Percentiles rank a stretch among this genome's conserved stretches.
phyloP scores from a whole-genome alignment of 352 stramenopile genomes.

The Globisporangium paddicum region DNA sequence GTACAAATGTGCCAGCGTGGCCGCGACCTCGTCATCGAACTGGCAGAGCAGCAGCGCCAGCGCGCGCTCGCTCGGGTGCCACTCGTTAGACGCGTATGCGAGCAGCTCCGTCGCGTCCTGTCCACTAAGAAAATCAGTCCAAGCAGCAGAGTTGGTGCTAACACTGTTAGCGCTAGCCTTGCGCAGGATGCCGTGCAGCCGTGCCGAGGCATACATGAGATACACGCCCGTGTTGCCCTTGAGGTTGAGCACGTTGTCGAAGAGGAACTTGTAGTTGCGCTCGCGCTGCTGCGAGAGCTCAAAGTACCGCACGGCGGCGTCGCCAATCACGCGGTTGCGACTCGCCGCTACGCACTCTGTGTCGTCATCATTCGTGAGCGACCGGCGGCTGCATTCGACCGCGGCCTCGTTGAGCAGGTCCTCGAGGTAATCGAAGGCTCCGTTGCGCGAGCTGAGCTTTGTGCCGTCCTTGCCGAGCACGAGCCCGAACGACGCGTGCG shows the following conservation, averaged over 20 bases:
- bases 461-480: conserved; percentile 74
- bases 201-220: conserved; percentile 74
- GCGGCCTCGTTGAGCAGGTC: conserved; percentile 64
- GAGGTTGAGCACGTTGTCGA: conserved; percentile 73
- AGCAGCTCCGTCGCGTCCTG: conserved; percentile 33
- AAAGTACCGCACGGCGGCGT: conserved; percentile 80
- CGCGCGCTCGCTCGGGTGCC: conserved; percentile 61
- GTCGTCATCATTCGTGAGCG: conserved; percentile 32
- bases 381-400: conserved; percentile 55
- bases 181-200: conserved; percentile 69
- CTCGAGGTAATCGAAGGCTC: conserved; percentile 72
- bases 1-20: conserved; percentile 51
- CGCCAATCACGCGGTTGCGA: conserved; percentile 57
- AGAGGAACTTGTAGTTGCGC: conserved; percentile 85
- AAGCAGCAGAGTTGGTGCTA: conserved; percentile 19
- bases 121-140: conserved; percentile 22
- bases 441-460: conserved; percentile 82
- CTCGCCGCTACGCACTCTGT: neutral
- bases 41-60: conserved; percentile 71
- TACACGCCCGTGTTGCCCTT: conserved; percentile 85
- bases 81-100: conserved; percentile 35
- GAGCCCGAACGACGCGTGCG: conserved; percentile 70
- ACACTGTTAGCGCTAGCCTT: conserved; percentile 31
- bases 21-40: conserved; percentile 72
- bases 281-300: conserved; percentile 80